Evolutionary conservation across 2,329 filamentous ascomycete genomes (phyloP).

Genomic region (Escovopsis sp.): DNA sequence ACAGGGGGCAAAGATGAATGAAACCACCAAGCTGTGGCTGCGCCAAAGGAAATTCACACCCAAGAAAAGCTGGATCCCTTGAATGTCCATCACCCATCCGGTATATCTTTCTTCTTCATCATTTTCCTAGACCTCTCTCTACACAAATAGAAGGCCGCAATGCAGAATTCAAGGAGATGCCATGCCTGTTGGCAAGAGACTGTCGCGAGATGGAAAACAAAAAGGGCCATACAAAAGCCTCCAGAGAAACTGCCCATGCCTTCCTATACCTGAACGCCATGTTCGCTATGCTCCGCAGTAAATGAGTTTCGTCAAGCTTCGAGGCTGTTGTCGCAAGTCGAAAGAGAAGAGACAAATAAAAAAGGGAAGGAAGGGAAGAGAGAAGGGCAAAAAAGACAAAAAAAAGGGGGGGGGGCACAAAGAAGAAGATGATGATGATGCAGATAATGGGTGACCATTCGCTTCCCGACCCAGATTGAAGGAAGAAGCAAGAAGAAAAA

Average conservation of each 20-base stretch:
- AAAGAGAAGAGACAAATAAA: too few species aligned
- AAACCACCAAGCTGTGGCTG: too few species aligned
- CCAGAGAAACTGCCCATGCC: slow-evolving; percentile 10
- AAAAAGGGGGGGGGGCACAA: too few species aligned
- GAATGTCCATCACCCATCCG: not conserved
- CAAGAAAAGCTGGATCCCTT: not conserved
- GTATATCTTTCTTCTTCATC: not conserved
- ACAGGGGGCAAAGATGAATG: too few species aligned
- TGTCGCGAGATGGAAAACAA: not conserved
- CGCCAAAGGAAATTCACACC: too few species aligned
- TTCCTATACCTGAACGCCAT: slow-evolving; percentile 19
- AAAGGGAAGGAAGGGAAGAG: too few species aligned
- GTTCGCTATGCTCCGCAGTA: slow-evolving; percentile 26
- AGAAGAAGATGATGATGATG: slow-evolving; percentile 9
- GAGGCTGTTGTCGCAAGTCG: slow-evolving; percentile 4
- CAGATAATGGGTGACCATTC: slow-evolving; percentile 4
- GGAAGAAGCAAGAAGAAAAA: not conserved
- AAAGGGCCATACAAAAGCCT: slow-evolving; percentile 3
- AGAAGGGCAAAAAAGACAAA: too few species aligned
- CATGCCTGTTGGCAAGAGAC: not conserved
- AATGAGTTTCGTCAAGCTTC: slow-evolving; percentile 7
- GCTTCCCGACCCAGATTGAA: not conserved
- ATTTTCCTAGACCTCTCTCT: not conserved
- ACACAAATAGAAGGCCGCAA: not conserved
- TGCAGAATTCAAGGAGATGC: slow-evolving; percentile 1